phyloP scores from a whole-genome alignment of 2,329 filamentous ascomycete species.

The Microcyclospora pomicola region DNA sequence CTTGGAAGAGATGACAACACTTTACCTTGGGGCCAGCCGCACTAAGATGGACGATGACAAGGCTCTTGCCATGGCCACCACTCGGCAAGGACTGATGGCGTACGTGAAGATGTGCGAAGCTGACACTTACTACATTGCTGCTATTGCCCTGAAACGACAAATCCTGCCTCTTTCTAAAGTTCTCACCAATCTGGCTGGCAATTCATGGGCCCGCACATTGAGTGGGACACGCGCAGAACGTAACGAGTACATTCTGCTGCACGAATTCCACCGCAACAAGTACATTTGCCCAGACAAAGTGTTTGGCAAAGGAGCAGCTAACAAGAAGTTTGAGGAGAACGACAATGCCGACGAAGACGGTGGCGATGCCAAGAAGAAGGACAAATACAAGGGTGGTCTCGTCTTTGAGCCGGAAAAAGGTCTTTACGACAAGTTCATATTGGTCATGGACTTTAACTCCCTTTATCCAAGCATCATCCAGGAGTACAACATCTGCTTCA shows the following conservation, averaged over 20 bases:
- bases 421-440: slow-evolving; percentile 91
- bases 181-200: slow-evolving; percentile 88
- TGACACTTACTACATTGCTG: slow-evolving; percentile 91
- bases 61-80: slow-evolving; percentile 66
- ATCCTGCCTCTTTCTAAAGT: slow-evolving; percentile 90
- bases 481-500: slow-evolving; percentile 99
- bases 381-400: slow-evolving; percentile 97
- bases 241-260: slow-evolving; percentile 97
- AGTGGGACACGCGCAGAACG: slow-evolving; percentile 93
- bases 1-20: slow-evolving; percentile 89
- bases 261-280: slow-evolving; percentile 92
- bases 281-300: slow-evolving; percentile 97
- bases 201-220: slow-evolving; percentile 92
- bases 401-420: slow-evolving; percentile 97
- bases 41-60: slow-evolving; percentile 80
- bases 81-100: slow-evolving; percentile 76
- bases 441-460: slow-evolving; percentile 99
- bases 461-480: slow-evolving; percentile 98
- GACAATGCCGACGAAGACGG: slow-evolving; percentile 50
- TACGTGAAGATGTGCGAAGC: slow-evolving; percentile 89
- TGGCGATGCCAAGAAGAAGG: slow-evolving; percentile 79
- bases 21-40: slow-evolving; percentile 67
- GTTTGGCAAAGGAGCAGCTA: slow-evolving; percentile 48
- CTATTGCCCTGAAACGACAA: slow-evolving; percentile 75
- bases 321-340: slow-evolving; percentile 61